A percentile compares a stretch with the other conserved stretches of the same genome.
Evolutionary conservation across 495 filamentous ascomycete species (phyloP).

Genomic region (Penicillium robsamsonii): DNA sequence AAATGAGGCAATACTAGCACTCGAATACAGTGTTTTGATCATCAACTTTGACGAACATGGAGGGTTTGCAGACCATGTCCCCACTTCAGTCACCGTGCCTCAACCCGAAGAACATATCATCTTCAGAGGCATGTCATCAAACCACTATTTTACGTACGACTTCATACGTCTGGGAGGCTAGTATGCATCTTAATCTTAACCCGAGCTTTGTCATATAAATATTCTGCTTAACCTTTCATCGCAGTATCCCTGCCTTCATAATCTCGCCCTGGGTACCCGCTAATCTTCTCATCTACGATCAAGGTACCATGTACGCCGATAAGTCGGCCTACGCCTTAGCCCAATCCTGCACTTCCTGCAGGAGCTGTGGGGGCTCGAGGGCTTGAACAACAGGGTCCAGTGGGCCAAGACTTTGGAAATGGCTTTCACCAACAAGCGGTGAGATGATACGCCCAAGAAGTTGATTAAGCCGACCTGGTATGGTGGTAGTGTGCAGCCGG

Average conservation of each 20-base stretch:
- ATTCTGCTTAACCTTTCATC: background rate
- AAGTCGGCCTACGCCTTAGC: constrained; percentile 44
- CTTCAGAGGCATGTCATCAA: constrained; percentile 39
- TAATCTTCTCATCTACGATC: constrained; percentile 40
- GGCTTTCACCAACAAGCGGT: constrained; percentile 32
- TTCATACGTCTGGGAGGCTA: constrained; percentile 48
- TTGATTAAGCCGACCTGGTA: constrained; percentile 34
- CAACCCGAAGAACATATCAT: constrained; percentile 36
- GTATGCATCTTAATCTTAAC: constrained; percentile 13
- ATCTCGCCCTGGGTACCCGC: constrained; percentile 44
- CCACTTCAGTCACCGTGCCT: constrained; percentile 40
- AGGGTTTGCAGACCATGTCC: constrained; percentile 48
- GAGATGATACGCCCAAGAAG: constrained; percentile 33
- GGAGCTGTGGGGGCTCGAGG: constrained; percentile 43
- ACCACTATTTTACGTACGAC: constrained; percentile 38
- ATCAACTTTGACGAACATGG: constrained; percentile 52
- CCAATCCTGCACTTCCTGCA: constrained; percentile 43
- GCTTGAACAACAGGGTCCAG: constrained; percentile 41
- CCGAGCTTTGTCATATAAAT: background rate
- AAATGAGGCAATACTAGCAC: constrained; percentile 17
- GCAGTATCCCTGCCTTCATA: constrained; percentile 40
- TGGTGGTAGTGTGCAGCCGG: constrained; percentile 31
- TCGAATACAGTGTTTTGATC: constrained; percentile 37
- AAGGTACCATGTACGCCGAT: constrained; percentile 38
- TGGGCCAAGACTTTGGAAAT: constrained; percentile 39